A percentile compares a stretch with the other conserved stretches of the same genome.
These are phyloP conservation scores for Chytriomyces hyalinus DNA, from an alignment of 192 early-diverging fungal species.

Conservation along the genomic window DNA sequence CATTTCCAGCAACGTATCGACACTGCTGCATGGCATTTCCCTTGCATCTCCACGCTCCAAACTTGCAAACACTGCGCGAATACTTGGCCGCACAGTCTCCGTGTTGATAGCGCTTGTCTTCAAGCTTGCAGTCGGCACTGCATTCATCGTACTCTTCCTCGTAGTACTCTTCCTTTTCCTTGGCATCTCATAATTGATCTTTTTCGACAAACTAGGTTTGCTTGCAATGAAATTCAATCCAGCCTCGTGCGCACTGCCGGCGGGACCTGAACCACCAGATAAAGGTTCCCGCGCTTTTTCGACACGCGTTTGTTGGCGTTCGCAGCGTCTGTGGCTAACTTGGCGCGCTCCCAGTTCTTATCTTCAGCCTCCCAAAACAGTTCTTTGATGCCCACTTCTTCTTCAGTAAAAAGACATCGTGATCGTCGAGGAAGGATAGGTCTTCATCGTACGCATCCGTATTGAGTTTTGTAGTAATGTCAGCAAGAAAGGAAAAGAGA, in stretches of 20 bases:
- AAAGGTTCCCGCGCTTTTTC: slow-evolving; percentile 53
- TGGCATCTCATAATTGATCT: slow-evolving; percentile 82
- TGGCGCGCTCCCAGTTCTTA: slow-evolving; percentile 68
- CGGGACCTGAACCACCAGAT: background rate
- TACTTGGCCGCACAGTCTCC: too few relatives aligned
- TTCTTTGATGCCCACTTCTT: slow-evolving; percentile 80
- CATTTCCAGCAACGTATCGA: too few relatives aligned
- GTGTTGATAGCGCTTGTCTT: too few relatives aligned
- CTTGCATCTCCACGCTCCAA: too few relatives aligned
- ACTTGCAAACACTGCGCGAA: too few relatives aligned
- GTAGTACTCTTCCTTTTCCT: too few relatives aligned
- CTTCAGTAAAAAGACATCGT: slow-evolving; percentile 66
- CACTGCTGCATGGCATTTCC: too few relatives aligned
- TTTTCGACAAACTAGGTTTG: slow-evolving; percentile 79
- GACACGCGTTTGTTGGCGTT: slow-evolving; percentile 7
- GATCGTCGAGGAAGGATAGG: slow-evolving; percentile 53
- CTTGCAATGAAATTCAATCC: slow-evolving; percentile 72
- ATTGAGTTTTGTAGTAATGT: background rate
- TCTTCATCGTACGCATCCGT: slow-evolving; percentile 37
- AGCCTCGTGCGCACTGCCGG: slow-evolving; percentile 60
- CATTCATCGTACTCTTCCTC: too few relatives aligned
- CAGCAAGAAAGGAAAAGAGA: too few relatives aligned
- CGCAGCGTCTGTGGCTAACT: slow-evolving; percentile 45
- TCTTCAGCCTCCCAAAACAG: slow-evolving; percentile 87
- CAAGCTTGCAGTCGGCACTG: too few relatives aligned